Evolutionary conservation across 2,329 filamentous ascomycete genomes (phyloP).

Genomic region (Trematosphaeria pertusa): DNA sequence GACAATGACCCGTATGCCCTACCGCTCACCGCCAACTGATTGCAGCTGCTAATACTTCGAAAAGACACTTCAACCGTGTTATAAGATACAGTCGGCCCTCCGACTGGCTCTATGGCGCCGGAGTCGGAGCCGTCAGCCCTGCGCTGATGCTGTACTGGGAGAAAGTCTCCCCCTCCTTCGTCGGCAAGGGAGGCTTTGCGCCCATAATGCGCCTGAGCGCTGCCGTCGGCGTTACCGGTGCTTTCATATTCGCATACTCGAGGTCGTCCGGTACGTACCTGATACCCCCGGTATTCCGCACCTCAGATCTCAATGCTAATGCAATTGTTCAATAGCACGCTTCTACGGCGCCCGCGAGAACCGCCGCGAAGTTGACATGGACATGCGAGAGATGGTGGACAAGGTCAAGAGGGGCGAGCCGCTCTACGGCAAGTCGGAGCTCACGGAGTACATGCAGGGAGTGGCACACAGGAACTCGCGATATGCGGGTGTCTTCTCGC

Average conservation of each 20-base stretch:
- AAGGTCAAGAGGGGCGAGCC: conserved; percentile 93
- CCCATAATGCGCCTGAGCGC: conserved; percentile 81
- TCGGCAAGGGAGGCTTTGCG: conserved; percentile 81
- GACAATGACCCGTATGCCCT: conserved; percentile 92
- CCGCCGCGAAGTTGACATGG: conserved; percentile 87
- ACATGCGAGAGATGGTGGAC: conserved; percentile 97
- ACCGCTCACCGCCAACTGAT: conserved; percentile 8
- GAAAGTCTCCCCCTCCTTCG: conserved; percentile 81
- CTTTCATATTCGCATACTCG: conserved; percentile 85
- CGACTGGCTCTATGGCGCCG: conserved; percentile 78
- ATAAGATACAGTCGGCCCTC: conserved; percentile 83
- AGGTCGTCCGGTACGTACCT: conserved; percentile 76
- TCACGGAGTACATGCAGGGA: conserved; percentile 91
- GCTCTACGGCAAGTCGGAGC: conserved; percentile 79
- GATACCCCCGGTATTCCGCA: background rate
- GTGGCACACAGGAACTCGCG: conserved; percentile 91
- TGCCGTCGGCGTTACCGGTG: conserved; percentile 75
- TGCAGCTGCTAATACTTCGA: conserved; percentile 28
- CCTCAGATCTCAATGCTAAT: conserved; percentile 4
- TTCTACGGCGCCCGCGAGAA: conserved; percentile 98
- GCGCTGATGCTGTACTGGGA: conserved; percentile 80
- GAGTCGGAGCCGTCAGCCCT: conserved; percentile 75
- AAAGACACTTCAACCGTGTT: conserved; percentile 89
- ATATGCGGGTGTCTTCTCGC: conserved; percentile 83
- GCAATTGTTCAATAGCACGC: conserved; percentile 66